These are phyloP conservation scores for Ziziphus jujuba DNA, from an alignment of 306 rosid genomes.

Conservation along the genomic window DNA sequence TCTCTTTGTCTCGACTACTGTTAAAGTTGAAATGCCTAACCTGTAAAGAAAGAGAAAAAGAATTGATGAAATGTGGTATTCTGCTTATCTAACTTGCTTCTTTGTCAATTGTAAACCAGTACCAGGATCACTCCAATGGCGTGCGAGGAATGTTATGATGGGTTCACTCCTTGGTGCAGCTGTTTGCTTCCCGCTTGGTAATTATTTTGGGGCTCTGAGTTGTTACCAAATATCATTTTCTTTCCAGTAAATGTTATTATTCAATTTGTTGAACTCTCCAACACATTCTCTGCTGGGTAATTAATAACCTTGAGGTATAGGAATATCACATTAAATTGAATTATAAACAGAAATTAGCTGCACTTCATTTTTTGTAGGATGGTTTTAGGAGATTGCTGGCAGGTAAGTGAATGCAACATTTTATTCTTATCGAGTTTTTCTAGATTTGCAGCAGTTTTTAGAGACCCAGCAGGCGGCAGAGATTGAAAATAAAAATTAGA, in stretches of 20 bases:
- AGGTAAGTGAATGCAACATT: neutral
- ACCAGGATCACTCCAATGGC: slow-evolving; percentile 91
- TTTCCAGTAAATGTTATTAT: neutral
- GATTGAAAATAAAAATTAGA: neutral
- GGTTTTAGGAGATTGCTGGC: neutral
- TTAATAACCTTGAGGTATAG: neutral
- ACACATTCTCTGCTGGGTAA: neutral
- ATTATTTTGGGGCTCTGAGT: neutral
- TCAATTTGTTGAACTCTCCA: neutral
- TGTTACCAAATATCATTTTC: neutral
- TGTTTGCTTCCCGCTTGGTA: slow-evolving; percentile 92
- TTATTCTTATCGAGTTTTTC: neutral
- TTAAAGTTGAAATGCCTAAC: neutral
- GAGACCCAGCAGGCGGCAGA: neutral
- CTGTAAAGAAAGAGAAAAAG: slow-evolving; percentile 2
- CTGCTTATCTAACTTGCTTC: slow-evolving; percentile 17
- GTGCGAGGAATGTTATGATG: slow-evolving; percentile 73
- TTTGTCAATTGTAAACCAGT: slow-evolving; percentile 38
- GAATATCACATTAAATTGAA: neutral
- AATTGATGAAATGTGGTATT: neutral
- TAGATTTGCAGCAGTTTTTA: neutral
- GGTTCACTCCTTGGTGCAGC: slow-evolving; percentile 87
- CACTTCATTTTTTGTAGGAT: neutral
- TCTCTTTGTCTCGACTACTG: neutral
- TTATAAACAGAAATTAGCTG: too few relatives aligned